Evolutionary conservation across 345 rosid species (phyloP).

Genomic region (Bruguiera sexangula): DNA sequence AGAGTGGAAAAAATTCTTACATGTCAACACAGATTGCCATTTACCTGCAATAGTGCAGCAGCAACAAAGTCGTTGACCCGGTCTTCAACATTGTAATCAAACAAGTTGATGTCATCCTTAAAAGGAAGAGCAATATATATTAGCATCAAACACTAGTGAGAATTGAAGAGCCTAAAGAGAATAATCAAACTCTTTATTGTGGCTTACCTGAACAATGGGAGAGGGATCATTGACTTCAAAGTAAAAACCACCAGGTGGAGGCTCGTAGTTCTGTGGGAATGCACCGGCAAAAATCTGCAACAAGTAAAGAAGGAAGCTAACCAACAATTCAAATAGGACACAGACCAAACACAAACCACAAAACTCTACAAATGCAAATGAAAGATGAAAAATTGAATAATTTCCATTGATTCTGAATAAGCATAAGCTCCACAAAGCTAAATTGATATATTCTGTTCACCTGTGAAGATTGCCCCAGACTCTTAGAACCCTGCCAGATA

Average conservation of each 20-base stretch:
- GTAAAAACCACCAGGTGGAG: conserved; percentile 85
- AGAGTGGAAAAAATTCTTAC: conserved; percentile 6
- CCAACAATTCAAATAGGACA: not conserved
- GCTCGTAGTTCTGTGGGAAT: conserved; percentile 86
- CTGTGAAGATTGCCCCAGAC: conserved; percentile 85
- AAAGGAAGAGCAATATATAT: conserved; percentile 25
- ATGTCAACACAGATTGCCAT: conserved; percentile 4
- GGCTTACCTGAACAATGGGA: conserved; percentile 76
- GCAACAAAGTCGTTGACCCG: conserved; percentile 89
- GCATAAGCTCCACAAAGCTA: conserved; percentile 1
- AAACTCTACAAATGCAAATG: not conserved
- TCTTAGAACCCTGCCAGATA: conserved; percentile 88
- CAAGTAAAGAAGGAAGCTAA: conserved; percentile 14
- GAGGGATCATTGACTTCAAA: conserved; percentile 79
- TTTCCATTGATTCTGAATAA: not conserved
- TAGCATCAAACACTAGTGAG: conserved; percentile 17
- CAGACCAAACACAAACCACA: not conserved
- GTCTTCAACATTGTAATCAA: conserved; percentile 94
- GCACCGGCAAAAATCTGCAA: conserved; percentile 93
- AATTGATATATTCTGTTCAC: conserved; percentile 29
- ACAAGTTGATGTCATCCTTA: conserved; percentile 74
- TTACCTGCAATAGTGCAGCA: conserved; percentile 91
- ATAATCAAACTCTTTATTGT: conserved; percentile 4
- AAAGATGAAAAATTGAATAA: not conserved
- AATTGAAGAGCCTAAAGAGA: conserved; percentile 11